Base-by-base conservation (phyloP, 495 filamentous ascomycete genomes). In the Daldinia childiae region DNA sequence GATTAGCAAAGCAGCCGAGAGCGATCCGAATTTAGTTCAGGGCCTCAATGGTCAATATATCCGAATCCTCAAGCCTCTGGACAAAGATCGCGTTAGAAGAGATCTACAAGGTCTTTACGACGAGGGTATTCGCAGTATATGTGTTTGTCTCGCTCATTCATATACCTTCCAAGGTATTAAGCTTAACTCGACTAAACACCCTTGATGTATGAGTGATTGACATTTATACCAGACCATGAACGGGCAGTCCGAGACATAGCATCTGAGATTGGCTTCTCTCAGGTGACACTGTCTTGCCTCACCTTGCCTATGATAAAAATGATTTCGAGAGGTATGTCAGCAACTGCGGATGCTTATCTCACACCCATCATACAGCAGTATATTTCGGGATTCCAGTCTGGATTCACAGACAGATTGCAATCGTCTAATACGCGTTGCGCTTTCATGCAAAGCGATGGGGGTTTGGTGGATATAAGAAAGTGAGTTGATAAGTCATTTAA, bases 291-390 rank as follows among this genome's bases (percentile, higher is more conserved):
- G 82, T 29, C 84, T 85, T 65, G 82, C 88, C 74, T 79, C 88
- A 38, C 92, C 93, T 85, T 92, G 92, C n/a, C 60, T 11, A 95
- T 95, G 92, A 94, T 90, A 73, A 91, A 90, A 71, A 77, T 91
- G 21, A 86, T 90, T 1, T 91, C 92, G 21, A 82, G 92, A 65
- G 92, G 90, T 26, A 94, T 91, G 38, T 93, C 90, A 17, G 90
- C 92, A 11, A 92, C 90, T 14, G 92, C 92, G 9, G 92, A 95
- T 81, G 92, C 92, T 14, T 95, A 95, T 75, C 83, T 95, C 9
- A 94, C 92, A 2, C 92, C 92, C 0, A 90, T 91, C 15, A 95
- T 95, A 69, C 90, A 91, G 73, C 91, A 91, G 74, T 95, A 95
- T 77, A 92, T 95, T 71, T 85, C 87, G 36, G 91, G 91, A 5